Evolutionary conservation across 352 stramenopile species (phyloP), one percentile per base, ranked within the genome.

Genomic region (Phytopythium chamaehyphon): DNA sequence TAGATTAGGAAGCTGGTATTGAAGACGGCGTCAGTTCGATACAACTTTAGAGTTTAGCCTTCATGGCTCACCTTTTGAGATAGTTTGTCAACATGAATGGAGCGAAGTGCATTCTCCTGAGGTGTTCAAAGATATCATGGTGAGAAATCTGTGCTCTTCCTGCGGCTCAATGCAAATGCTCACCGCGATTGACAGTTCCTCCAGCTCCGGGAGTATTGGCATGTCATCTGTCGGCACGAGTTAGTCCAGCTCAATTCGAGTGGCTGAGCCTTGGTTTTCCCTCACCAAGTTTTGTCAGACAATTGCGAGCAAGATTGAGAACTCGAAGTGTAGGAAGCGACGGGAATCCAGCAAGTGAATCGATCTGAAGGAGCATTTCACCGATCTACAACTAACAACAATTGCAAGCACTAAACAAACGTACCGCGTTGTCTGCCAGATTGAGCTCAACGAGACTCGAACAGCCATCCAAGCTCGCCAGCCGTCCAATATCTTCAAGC

Each of bases 171-270:
- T 33, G 28, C 28, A 33, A 26, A 16, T 15, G 40, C 54, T 8
- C 56, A 90, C 80, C 35, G 62, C 57, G 4, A 90, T 12, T 16
- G 62, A 38, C 40, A 90, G 64, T 37, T 88, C 73, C 62, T 88
- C 80, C 0, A 88, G 54, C 1, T 60, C 51, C 1, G 71, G 73
- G 11, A 80, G 63, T 0, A 26, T 16, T 4, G 73, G 71, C 23
- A 90, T 16, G 38, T 65, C 64, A 21, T 77, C 78, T 86, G 26
- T n/a, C n/a, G 16, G 39, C 24, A 22, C 21, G 9, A 33, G 28
- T 33, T 33, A 33, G 28, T 33, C 5, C 28, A 33, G n/a, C 9
- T 33, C 28, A 9, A 33, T 53, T n/a, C 8, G 3, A 26, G 21
- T 19, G 1, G 33, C 14, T n/a, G n/a, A n/a, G n/a, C n/a, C n/a